Percentiles rank a stretch among this genome's conserved stretches.
These are phyloP conservation scores for Saitozyma podzolica DNA, from an alignment of 768 basidiomycete genomes.

Conservation along the genomic window DNA sequence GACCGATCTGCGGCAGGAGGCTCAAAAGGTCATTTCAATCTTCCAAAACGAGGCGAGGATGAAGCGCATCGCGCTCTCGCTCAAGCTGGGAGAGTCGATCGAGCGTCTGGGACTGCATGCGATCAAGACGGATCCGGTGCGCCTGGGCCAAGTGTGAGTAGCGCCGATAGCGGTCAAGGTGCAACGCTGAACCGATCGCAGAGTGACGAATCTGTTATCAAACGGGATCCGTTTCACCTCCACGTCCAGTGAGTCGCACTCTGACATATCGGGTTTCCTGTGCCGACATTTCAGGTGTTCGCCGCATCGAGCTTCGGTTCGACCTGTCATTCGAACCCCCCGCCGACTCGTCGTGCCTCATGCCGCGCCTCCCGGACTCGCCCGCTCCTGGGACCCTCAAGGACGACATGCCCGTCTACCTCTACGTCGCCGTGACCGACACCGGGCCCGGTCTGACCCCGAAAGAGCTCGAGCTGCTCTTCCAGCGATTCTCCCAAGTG, in stretches of 20 bases:
- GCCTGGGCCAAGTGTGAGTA: conserved; percentile 53
- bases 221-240: conserved; percentile 55
- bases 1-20: conserved; percentile 42
- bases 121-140: conserved; percentile 53
- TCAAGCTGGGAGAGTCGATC: conserved; percentile 50
- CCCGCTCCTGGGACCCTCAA: conserved; percentile 16
- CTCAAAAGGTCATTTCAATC: conserved; percentile 52
- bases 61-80: conserved; percentile 51
- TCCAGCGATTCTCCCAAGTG: conserved; percentile 55
- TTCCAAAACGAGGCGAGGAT: conserved; percentile 54
- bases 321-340: conserved; percentile 51
- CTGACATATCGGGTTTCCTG: not conserved
- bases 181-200: conserved; percentile 16
- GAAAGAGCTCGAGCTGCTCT: conserved; percentile 53
- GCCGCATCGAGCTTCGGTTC: conserved; percentile 48
- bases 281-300: conserved; percentile 15
- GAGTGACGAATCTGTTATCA: conserved; percentile 51
- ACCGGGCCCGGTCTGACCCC: conserved; percentile 54
- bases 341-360: conserved; percentile 36
- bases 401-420: conserved; percentile 47
- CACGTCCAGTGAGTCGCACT: conserved; percentile 25
- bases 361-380: conserved; percentile 32
- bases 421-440: conserved; percentile 52
- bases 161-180: not conserved
- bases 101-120: conserved; percentile 34